phyloP scores from a whole-genome alignment of 305 asterid species.

The Fraxinus platypoda region DNA sequence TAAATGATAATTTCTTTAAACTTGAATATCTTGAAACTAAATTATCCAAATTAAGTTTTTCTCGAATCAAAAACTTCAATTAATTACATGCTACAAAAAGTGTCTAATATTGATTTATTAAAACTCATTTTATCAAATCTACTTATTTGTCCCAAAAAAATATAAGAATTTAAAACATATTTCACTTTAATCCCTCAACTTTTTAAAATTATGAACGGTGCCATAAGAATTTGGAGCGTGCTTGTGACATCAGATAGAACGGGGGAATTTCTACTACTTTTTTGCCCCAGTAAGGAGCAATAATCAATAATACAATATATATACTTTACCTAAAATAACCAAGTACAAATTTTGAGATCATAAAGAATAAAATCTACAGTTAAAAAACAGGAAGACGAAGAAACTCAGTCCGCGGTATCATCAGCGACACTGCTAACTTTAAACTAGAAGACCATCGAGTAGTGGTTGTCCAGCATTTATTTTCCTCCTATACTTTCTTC shows the following conservation, averaged over 20 bases:
- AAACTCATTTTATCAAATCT: too few relatives aligned
- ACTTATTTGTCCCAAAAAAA: too few relatives aligned
- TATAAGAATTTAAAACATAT: too few relatives aligned
- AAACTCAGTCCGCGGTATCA: constrained; percentile 21
- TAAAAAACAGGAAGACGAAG: constrained; percentile 22
- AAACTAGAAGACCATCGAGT: constrained; percentile 66
- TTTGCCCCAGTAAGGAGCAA: constrained; percentile 9
- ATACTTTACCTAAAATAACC: constrained; percentile 20
- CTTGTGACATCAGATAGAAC: neutral
- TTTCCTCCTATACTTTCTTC: constrained; percentile 45
- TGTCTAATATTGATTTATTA: too few relatives aligned
- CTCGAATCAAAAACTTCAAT: too few relatives aligned
- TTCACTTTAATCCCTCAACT: too few relatives aligned
- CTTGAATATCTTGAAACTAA: too few relatives aligned
- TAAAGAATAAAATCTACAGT: constrained; percentile 15
- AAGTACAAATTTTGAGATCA: neutral
- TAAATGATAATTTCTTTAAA: too few relatives aligned
- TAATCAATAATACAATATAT: constrained; percentile 16
- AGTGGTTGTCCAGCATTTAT: constrained; percentile 60
- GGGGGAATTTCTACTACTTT: neutral
- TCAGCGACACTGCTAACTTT: constrained; percentile 1
- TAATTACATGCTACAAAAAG: too few relatives aligned
- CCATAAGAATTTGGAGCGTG: neutral
- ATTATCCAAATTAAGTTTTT: too few relatives aligned
- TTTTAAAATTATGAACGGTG: too few relatives aligned